Conservation (phyloP, 805 yeast species). For the Peterozyma xylosa region DNA sequence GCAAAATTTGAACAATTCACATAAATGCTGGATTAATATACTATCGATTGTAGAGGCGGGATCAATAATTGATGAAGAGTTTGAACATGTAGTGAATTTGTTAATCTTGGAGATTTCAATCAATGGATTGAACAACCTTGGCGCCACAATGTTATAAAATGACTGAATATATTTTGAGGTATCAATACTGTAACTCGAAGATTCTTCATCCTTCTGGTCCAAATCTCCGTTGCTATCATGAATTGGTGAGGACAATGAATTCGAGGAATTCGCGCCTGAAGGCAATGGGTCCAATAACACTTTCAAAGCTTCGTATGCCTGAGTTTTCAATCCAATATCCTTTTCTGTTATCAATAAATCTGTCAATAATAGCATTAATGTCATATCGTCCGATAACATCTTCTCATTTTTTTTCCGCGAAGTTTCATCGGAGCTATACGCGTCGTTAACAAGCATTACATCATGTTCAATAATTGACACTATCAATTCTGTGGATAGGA, state of each 20-base stretch:
- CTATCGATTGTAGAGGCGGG: constrained; percentile 24
- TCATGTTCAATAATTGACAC: constrained; percentile 82
- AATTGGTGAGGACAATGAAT: background rate
- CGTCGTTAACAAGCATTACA: constrained; percentile 44
- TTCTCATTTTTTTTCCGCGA: constrained; percentile 1
- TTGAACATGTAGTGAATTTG: constrained; percentile 2
- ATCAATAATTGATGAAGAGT: constrained; percentile 11
- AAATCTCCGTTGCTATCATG: constrained; percentile 9
- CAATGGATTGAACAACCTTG: constrained; percentile 20
- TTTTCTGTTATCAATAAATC: constrained; percentile 55
- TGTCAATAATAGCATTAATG: constrained; percentile 46
- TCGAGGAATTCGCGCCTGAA: constrained; percentile 4
- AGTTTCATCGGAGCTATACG: background rate
- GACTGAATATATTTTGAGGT: constrained; percentile 34
- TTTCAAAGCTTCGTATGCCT: constrained; percentile 77
- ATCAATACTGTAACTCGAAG: constrained; percentile 1
- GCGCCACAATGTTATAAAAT: constrained; percentile 46
- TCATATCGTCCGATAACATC: constrained; percentile 45
- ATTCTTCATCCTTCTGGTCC: background rate
- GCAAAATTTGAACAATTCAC: constrained; percentile 67
- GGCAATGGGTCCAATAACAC: constrained; percentile 55
- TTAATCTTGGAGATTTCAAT: constrained; percentile 9
- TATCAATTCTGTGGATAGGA: constrained; percentile 72
- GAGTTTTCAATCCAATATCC: constrained; percentile 69
- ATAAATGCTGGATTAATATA: constrained; percentile 45